A percentile compares a stretch with the other conserved stretches of the same genome.
phyloP scores from a whole-genome alignment of 768 basidiomycete species.

The Daedaleopsis nitida region DNA sequence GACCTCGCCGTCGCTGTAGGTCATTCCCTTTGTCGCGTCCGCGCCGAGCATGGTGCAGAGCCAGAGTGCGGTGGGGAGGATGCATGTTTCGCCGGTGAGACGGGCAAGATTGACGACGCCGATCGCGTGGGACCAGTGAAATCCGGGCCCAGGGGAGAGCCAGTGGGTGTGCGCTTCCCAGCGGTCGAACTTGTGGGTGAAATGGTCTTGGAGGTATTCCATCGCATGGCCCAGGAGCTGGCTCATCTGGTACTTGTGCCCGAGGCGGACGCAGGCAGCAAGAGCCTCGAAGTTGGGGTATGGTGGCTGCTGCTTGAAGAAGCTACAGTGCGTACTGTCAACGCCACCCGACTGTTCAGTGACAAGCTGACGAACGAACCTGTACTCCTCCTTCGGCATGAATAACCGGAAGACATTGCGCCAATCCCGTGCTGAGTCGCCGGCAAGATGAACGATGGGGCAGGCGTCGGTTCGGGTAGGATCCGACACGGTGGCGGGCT shows the following conservation, averaged over 20 bases:
- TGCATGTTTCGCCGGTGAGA: not conserved
- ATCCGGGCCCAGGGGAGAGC: too few relatives aligned
- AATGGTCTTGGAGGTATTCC: constrained; percentile 6
- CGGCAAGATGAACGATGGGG: not conserved
- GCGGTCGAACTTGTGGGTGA: not conserved
- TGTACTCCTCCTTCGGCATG: not conserved
- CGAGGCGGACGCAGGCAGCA: constrained; percentile 6
- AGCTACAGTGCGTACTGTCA: not conserved
- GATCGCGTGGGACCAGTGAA: not conserved
- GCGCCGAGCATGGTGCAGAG: not conserved
- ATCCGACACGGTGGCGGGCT: not conserved
- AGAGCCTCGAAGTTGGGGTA: not conserved
- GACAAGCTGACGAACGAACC: not conserved
- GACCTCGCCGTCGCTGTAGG: not conserved
- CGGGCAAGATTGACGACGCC: constrained; percentile 1
- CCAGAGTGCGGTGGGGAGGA: not conserved
- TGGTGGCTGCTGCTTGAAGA: not conserved
- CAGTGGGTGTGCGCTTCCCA: not conserved
- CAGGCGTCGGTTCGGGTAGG: not conserved
- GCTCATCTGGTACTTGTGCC: constrained; percentile 20
- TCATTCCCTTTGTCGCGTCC: not conserved
- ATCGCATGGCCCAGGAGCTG: constrained; percentile 3
- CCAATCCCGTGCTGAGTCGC: not conserved
- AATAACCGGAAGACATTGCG: not conserved
- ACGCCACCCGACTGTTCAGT: not conserved